Evolutionary conservation across 441 rosid species (phyloP).

Genomic region (Euphorbia corollata): DNA sequence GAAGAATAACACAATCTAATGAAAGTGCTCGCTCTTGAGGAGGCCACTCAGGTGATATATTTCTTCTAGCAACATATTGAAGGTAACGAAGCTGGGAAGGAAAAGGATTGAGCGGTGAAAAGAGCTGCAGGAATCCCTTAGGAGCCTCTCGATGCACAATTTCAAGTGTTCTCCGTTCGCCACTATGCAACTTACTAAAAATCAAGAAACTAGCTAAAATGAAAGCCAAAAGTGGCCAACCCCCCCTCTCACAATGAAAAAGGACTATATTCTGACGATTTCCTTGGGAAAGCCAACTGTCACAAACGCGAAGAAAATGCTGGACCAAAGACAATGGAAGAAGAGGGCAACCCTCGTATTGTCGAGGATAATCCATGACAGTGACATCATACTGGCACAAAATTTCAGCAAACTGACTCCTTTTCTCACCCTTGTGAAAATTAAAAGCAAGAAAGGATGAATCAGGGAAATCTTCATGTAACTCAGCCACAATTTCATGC

Average conservation of each 20-base stretch:
- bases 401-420: slow-evolving; percentile 61
- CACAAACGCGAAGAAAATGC: slow-evolving; percentile 78
- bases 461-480: slow-evolving; percentile 75
- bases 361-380: slow-evolving; percentile 83
- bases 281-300: slow-evolving; percentile 70
- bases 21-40: slow-evolving; percentile 93
- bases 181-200: slow-evolving; percentile 63
- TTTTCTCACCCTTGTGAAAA: slow-evolving; percentile 79
- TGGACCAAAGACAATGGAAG: slow-evolving; percentile 78
- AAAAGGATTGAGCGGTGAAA: slow-evolving; percentile 86
- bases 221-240: slow-evolving; percentile 91
- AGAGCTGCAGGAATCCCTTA: slow-evolving; percentile 75
- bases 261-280: slow-evolving; percentile 71
- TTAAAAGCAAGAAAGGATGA: slow-evolving; percentile 74
- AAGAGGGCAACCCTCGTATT: slow-evolving; percentile 88
- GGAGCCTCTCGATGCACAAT: slow-evolving; percentile 93
- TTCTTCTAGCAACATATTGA: slow-evolving; percentile 85
- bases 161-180: slow-evolving; percentile 85
- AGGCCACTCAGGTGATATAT: slow-evolving; percentile 85
- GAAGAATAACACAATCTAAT: slow-evolving; percentile 78
- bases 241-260: slow-evolving; percentile 91
- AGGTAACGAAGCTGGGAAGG: slow-evolving; percentile 96
- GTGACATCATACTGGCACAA: slow-evolving; percentile 72
- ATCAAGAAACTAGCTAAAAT: slow-evolving; percentile 68
- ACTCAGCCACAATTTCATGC: slow-evolving; percentile 57